A percentile compares a stretch with the other conserved stretches of the same genome.
These are phyloP conservation scores for Yarrowia galli DNA, from an alignment of 1,139 yeast species.

Conservation along the genomic window DNA sequence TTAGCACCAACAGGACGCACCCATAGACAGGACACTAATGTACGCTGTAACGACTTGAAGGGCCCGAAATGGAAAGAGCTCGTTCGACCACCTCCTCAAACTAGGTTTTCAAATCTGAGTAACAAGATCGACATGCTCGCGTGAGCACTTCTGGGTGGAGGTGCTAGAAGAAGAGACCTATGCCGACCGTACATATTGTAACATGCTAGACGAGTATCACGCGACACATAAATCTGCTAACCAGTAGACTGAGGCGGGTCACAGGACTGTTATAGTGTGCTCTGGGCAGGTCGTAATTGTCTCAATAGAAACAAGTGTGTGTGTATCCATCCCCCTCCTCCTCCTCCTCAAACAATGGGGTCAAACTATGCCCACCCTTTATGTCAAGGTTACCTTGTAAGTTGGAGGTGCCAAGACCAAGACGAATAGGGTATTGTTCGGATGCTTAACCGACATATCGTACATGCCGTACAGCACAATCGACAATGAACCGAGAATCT, in stretches of 20 bases:
- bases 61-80: slow-evolving; percentile 18
- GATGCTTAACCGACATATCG: slow-evolving; percentile 23
- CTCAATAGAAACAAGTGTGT: background rate
- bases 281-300: background rate
- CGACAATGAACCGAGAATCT: background rate
- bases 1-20: background rate
- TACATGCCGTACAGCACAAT: background rate
- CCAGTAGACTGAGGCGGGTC: no score
- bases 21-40: slow-evolving; percentile 1
- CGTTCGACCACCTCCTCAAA: slow-evolving; percentile 8
- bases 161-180: no score
- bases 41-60: background rate
- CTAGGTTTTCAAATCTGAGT: slow-evolving; percentile 8
- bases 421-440: slow-evolving; percentile 7
- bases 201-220: background rate
- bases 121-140: slow-evolving; percentile 17
- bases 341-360: background rate
- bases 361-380: slow-evolving; percentile 25
- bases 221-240: no score
- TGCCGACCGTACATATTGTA: no score
- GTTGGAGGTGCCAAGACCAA: background rate
- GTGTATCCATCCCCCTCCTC: background rate
- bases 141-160: slow-evolving; percentile 12
- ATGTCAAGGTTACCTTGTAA: background rate
- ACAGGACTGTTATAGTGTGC: no score